Evolutionary conservation across 2,329 filamentous ascomycete genomes (phyloP).

Genomic region (Davidsoniella australis): DNA sequence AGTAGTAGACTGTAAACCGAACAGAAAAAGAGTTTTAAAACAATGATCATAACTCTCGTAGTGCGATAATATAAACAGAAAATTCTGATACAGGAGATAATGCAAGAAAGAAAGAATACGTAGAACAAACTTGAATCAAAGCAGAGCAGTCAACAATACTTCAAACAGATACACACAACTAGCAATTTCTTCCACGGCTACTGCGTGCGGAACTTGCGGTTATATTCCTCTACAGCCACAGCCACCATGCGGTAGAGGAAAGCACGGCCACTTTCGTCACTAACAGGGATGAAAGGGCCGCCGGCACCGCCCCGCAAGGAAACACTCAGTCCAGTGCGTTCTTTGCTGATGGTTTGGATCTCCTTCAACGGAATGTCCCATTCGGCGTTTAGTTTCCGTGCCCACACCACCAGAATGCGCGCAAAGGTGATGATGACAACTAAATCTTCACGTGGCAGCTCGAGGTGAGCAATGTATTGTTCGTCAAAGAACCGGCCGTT

Average conservation of each 20-base stretch:
- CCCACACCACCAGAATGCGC: constrained; percentile 78
- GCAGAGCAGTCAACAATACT: neutral
- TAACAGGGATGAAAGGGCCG: constrained; percentile 85
- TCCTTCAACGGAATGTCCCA: constrained; percentile 96
- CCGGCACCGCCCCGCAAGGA: constrained; percentile 79
- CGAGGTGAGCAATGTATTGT: constrained; percentile 88
- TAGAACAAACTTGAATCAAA: neutral
- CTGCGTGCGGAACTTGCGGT: constrained; percentile 34
- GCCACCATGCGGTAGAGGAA: constrained; percentile 51
- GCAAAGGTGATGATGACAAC: constrained; percentile 77
- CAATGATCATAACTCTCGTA: too few species aligned
- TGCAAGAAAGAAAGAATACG: neutral
- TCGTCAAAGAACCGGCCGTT: constrained; percentile 97
- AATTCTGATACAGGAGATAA: neutral
- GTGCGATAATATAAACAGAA: neutral
- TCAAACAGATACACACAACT: constrained; percentile 1
- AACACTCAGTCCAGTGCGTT: constrained; percentile 82
- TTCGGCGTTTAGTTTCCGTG: constrained; percentile 69
- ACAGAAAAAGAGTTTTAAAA: too few species aligned
- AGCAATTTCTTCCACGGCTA: neutral
- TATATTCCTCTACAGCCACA: constrained; percentile 50
- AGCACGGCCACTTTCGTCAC: constrained; percentile 58
- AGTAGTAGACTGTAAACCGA: too few species aligned
- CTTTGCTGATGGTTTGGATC: constrained; percentile 91
- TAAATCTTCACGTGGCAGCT: constrained; percentile 76